phyloP scores from a whole-genome alignment of 768 basidiomycete species.

The Lactarius indigo region DNA sequence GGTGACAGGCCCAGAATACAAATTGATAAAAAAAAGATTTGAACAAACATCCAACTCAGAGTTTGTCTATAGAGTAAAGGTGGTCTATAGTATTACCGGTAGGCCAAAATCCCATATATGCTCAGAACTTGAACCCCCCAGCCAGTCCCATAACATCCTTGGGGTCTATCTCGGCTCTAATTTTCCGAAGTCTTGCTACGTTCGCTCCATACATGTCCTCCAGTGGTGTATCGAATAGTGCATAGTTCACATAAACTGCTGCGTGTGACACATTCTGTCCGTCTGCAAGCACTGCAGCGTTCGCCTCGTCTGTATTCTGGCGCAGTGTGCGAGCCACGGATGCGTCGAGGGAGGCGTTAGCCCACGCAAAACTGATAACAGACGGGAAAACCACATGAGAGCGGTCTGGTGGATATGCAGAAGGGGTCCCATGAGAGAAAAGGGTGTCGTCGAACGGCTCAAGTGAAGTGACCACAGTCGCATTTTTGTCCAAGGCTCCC shows the following conservation, averaged over 20 bases:
- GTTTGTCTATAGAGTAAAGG: neutral
- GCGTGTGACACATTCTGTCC: conserved; percentile 21
- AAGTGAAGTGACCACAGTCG: neutral
- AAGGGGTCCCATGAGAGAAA: conserved; percentile 10
- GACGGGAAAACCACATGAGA: conserved; percentile 8
- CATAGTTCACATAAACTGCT: conserved; percentile 24
- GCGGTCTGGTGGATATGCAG: conserved; percentile 21
- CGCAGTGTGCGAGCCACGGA: conserved; percentile 39
- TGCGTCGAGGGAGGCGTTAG: conserved; percentile 35
- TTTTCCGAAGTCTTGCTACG: conserved; percentile 8
- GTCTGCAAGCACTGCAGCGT: conserved; percentile 21
- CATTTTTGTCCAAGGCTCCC: neutral
- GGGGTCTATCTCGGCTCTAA: conserved; percentile 21
- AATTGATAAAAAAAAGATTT: too few relatives aligned
- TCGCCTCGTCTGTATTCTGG: neutral
- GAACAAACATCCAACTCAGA: neutral
- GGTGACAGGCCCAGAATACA: too few relatives aligned
- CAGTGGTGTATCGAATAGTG: conserved; percentile 19
- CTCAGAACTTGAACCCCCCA: conserved; percentile 25
- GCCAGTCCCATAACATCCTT: conserved; percentile 27
- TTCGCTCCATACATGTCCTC: conserved; percentile 24
- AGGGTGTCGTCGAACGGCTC: conserved; percentile 3
- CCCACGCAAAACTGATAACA: neutral
- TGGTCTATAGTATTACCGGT: neutral
- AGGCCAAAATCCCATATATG: neutral